These are phyloP conservation scores for Sabuloglossum arenarium DNA, from an alignment of 495 filamentous ascomycete genomes.

Conservation along the genomic window DNA sequence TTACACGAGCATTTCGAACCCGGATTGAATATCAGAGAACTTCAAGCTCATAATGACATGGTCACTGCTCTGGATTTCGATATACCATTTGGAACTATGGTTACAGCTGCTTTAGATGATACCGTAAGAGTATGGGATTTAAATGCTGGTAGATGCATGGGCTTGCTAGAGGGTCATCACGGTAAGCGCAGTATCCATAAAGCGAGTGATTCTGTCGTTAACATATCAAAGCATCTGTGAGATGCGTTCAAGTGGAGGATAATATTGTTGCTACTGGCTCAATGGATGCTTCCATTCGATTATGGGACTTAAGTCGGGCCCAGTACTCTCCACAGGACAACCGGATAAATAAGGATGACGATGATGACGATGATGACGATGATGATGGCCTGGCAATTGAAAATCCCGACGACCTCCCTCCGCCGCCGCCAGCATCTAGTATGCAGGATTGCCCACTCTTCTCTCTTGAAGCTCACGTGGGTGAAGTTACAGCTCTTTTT, in stretches of 20 bases:
- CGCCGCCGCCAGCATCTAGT: constrained; percentile 38
- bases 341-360: constrained; percentile 40
- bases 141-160: constrained; percentile 76
- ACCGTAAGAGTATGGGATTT: constrained; percentile 96
- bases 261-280: constrained; percentile 90
- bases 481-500: constrained; percentile 84
- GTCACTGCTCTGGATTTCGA: constrained; percentile 92
- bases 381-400: constrained; percentile 30
- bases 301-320: constrained; percentile 75
- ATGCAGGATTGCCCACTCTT: constrained; percentile 78
- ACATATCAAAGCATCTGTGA: constrained; percentile 44
- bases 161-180: constrained; percentile 78
- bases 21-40: constrained; percentile 68
- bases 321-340: constrained; percentile 39
- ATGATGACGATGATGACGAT: constrained; percentile 37
- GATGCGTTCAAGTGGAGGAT: constrained; percentile 84
- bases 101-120: constrained; percentile 89
- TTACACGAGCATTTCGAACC: constrained; percentile 90
- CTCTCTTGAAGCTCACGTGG: constrained; percentile 74
- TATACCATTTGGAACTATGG: constrained; percentile 84
- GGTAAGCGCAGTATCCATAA: neutral
- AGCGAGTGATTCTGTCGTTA: neutral
- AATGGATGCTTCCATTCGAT: constrained; percentile 81
- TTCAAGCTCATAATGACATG: constrained; percentile 71
- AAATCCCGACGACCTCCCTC: constrained; percentile 33